A percentile compares a stretch with the other conserved stretches of the same genome.
Conservation (phyloP, 306 rosid genomes). For the Malus fusca region DNA sequence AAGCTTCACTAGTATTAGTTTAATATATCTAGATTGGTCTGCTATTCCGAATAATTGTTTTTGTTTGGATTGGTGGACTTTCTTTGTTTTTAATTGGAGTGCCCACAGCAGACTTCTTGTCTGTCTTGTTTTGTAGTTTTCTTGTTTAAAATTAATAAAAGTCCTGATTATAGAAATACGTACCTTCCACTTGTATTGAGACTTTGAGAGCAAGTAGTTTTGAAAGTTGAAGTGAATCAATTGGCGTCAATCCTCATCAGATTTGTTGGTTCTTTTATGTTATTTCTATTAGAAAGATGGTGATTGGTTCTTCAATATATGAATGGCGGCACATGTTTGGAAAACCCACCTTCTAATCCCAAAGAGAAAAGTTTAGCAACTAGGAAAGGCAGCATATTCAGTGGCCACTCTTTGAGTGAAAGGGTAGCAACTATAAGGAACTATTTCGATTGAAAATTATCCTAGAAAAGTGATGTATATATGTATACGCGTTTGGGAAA, state of each 20-base stretch:
- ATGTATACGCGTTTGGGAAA: no score
- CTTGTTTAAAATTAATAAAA: neutral
- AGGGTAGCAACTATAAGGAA: neutral
- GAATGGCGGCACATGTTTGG: no score
- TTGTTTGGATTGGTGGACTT: no score
- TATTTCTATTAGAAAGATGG: neutral
- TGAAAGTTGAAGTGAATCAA: neutral
- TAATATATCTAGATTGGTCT: no score
- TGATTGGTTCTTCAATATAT: neutral
- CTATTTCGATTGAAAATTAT: neutral
- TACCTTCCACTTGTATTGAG: neutral
- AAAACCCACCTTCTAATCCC: neutral
- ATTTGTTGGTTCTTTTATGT: neutral
- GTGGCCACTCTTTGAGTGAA: neutral
- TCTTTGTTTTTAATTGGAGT: no score
- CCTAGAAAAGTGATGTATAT: neutral
- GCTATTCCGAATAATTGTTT: no score
- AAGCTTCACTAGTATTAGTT: neutral
- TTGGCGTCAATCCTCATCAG: neutral
- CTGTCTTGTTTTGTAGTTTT: neutral
- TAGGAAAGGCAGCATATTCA: neutral
- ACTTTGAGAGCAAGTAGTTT: neutral
- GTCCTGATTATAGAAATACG: neutral
- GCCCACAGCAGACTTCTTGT: neutral
- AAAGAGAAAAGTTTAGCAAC: neutral